Evolutionary conservation across 495 filamentous ascomycete genomes (phyloP), one percentile per base, ranked within the genome.

Genomic region (Hypoxylon trugodes): DNA sequence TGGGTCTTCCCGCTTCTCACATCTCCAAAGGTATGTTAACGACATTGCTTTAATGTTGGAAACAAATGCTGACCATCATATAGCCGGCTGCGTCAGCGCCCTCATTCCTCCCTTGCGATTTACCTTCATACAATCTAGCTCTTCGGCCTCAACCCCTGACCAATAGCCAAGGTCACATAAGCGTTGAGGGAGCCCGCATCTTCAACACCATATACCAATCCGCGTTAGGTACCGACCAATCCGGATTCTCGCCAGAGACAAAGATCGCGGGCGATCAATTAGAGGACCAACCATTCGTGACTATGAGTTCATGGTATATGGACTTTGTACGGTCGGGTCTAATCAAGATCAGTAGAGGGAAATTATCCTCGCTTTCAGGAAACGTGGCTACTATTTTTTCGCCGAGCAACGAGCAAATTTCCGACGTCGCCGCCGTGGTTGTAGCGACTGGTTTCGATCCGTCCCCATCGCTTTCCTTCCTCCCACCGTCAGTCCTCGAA

Each of bases 361-460:
- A 77, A 54, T 46, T 77, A 0, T 51, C 69, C 3, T 71, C 61
- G 1, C 52, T 76, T 3, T 38, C 62, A 1, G 74, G 72, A 22
- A 70, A 42, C 2, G 60, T 76, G 3, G 75, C 76, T 1, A 79
- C 78, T 0, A 33, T 81, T 3, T n/a, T n/a, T n/a, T 70, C 70
- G 6, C 63, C 73, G 6, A 19, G 52, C 2, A 59, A 71, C 13
- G 76, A 75, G 1, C 57, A 65, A 5, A 70, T 92, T 6, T 59
- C 78, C 6, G 77, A 89, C 30, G 76, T 95, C 21, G 86, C 85
- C 4, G 83, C 83, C 2, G 78, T 96, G 6, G 77, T 96, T 2
- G 76, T 91, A 32, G 91, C 90, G 3, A 96, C 92, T 0, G 93
- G 93, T 1, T 96, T 89, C 69, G 83, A 85, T 2, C 82, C 90